Percentiles rank a stretch among this genome's conserved stretches.
Evolutionary conservation across 768 basidiomycete genomes (phyloP).

Genomic region (Suillus cothurnatus): DNA sequence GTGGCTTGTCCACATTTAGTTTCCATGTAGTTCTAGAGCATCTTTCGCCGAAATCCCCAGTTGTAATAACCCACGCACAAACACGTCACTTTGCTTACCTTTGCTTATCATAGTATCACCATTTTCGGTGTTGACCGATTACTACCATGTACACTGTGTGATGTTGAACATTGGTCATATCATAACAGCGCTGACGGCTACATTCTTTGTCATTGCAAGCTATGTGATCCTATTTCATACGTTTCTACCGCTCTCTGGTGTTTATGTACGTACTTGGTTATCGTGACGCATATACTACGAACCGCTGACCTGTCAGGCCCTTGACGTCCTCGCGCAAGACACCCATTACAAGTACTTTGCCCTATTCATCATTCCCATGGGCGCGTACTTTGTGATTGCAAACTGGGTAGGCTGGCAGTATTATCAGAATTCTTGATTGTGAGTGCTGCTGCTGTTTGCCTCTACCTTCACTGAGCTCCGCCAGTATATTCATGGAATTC

Average conservation of each 20-base stretch:
- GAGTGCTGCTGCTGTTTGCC: conserved; percentile 3
- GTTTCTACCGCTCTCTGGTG: conserved; percentile 55
- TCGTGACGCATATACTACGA: neutral
- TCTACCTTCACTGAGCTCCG: neutral
- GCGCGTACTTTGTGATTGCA: conserved; percentile 89
- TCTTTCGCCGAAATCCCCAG: conserved; percentile 15
- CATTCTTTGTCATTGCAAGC: conserved; percentile 58
- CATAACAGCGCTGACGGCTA: conserved; percentile 45
- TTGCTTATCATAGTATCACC: neutral
- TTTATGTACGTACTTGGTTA: conserved; percentile 45
- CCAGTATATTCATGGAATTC: neutral
- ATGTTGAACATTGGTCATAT: conserved; percentile 47
- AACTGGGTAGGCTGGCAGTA: conserved; percentile 99
- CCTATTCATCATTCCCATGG: conserved; percentile 78
- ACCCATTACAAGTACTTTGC: conserved; percentile 90
- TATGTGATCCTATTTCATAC: conserved; percentile 70
- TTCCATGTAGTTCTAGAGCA: conserved; percentile 27
- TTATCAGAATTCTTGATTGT: conserved; percentile 79
- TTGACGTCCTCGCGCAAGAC: conserved; percentile 68
- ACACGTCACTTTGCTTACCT: neutral
- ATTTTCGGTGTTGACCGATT: conserved; percentile 17
- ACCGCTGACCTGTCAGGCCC: conserved; percentile 47
- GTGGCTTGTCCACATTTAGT: conserved; percentile 24
- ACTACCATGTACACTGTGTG: conserved; percentile 20
- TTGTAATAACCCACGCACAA: conserved; percentile 13